Conservation (phyloP, 2,329 filamentous ascomycete species). For the Ophiocordyceps sinensis region DNA sequence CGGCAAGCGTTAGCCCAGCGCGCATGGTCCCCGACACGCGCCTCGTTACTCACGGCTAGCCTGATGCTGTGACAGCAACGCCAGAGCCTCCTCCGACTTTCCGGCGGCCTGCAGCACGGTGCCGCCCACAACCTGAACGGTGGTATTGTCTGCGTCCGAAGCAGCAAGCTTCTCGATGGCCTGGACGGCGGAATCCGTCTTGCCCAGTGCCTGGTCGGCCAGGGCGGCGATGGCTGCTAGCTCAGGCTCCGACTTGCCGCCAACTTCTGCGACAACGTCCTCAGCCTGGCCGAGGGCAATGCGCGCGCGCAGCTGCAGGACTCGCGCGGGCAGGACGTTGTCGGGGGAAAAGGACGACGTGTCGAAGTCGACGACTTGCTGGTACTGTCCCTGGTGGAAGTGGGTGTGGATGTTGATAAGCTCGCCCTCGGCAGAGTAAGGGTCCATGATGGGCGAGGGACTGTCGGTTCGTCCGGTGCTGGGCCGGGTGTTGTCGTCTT, state of each 20-base stretch:
- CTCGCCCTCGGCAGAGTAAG: constrained; percentile 57
- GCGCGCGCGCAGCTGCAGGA: constrained; percentile 69
- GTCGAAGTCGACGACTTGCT: constrained; percentile 75
- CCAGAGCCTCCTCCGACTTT: constrained; percentile 73
- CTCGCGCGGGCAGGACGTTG: constrained; percentile 61
- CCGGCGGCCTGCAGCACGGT: constrained; percentile 68
- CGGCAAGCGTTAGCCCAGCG: constrained; percentile 9
- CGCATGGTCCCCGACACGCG: not conserved
- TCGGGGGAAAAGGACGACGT: constrained; percentile 62
- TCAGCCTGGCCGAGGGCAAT: constrained; percentile 68
- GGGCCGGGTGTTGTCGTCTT: no score
- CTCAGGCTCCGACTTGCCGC: constrained; percentile 54
- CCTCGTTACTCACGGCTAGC: constrained; percentile 53
- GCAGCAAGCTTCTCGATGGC: constrained; percentile 53
- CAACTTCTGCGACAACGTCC: constrained; percentile 55
- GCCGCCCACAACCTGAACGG: constrained; percentile 70
- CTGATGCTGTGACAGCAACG: constrained; percentile 68
- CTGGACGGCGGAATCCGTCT: constrained; percentile 45
- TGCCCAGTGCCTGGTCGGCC: constrained; percentile 50
- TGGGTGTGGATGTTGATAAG: constrained; percentile 57
- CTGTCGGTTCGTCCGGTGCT: not conserved
- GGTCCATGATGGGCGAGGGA: constrained; percentile 42
- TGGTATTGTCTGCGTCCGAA: constrained; percentile 55
- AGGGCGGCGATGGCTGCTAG: constrained; percentile 64
- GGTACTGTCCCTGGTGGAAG: constrained; percentile 72